Percentiles rank a stretch among this genome's conserved stretches.
Conservation (phyloP, 2,329 filamentous ascomycete genomes). For the Cadophora malorum region DNA sequence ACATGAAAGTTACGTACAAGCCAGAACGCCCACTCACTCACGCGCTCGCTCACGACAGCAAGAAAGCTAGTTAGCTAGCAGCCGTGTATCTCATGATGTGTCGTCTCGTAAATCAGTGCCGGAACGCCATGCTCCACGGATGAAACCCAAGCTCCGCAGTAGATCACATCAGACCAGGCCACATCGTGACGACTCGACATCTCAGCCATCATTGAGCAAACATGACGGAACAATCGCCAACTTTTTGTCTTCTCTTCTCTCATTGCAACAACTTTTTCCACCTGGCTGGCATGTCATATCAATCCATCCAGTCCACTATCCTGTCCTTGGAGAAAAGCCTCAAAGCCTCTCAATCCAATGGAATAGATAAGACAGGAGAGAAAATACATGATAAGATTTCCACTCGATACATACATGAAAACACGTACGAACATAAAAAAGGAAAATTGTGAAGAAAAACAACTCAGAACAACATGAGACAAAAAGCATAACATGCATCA, state of each 20-base stretch:
- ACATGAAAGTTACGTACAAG: neutral
- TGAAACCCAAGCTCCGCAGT: neutral
- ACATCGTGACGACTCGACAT: neutral
- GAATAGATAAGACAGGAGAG: neutral
- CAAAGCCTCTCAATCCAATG: constrained; percentile 2
- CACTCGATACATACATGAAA: constrained; percentile 3
- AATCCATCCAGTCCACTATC: neutral
- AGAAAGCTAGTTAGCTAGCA: neutral
- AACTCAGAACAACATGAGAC: neutral
- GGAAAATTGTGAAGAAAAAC: neutral
- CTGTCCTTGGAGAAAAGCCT: constrained; percentile 1
- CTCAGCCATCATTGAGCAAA: neutral
- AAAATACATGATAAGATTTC: neutral
- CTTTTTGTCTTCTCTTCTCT: neutral
- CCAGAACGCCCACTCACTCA: neutral
- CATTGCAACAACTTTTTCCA: neutral
- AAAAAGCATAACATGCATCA: constrained; percentile 2
- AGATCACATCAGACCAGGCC: neutral
- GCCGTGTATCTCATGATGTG: constrained; percentile 3
- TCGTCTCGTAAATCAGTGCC: constrained; percentile 5
- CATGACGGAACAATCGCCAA: constrained; percentile 2
- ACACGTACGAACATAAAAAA: neutral
- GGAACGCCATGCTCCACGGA: constrained; percentile 9
- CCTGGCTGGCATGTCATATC: neutral
- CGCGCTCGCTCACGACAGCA: too few species aligned